A percentile compares a stretch with the other conserved stretches of the same genome.
Conservation (phyloP, 352 stramenopile genomes). For the Pythium apleroticum region DNA sequence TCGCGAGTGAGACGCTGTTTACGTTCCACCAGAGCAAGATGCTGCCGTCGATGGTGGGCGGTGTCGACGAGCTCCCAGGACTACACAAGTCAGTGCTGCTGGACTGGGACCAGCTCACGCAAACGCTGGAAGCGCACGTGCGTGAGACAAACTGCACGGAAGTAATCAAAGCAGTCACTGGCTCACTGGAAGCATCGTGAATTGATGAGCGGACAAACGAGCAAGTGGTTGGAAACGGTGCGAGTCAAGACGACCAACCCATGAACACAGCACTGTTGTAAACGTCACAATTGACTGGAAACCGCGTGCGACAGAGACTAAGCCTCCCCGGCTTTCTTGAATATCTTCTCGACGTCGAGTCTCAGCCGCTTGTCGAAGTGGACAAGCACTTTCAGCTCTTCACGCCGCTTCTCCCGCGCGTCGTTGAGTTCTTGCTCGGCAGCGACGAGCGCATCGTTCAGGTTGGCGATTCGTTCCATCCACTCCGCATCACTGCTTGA, state of each 20-base stretch:
- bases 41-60: constrained; percentile 13
- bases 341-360: neutral
- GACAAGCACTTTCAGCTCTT: neutral
- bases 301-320: too few species aligned
- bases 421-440: neutral
- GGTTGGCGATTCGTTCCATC: neutral
- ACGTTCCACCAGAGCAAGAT: constrained; percentile 21
- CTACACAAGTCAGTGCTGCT: neutral
- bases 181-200: neutral
- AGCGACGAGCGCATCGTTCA: neutral
- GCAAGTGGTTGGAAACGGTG: too few species aligned
- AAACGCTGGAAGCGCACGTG: neutral
- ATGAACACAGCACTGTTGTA: too few species aligned
- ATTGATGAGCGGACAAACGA: too few species aligned
- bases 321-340: neutral
- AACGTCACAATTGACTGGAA: too few species aligned
- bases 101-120: constrained; percentile 3
- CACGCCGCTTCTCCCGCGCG: neutral
- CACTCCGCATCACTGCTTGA: neutral
- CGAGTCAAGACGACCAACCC: too few species aligned
- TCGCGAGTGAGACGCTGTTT: constrained; percentile 14
- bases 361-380: neutral
- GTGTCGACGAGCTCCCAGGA: constrained; percentile 7
- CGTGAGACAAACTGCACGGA: neutral
- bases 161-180: neutral